phyloP scores from a whole-genome alignment of 2,329 filamentous ascomycete genomes.

The Coniella vitis region DNA sequence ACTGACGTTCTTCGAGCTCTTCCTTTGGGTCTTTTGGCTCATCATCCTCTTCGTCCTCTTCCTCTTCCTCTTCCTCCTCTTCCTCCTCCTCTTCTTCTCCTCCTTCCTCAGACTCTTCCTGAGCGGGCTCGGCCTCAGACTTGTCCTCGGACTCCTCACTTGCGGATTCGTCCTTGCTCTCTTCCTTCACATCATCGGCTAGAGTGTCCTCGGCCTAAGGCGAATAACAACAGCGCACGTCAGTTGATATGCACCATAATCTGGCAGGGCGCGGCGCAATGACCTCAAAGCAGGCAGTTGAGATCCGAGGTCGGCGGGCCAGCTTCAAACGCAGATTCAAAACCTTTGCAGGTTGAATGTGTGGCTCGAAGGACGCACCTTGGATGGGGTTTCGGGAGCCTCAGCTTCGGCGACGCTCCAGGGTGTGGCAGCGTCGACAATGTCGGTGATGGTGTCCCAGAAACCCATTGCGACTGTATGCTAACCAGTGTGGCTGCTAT shows the following conservation, averaged over 20 bases:
- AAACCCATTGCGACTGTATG: slow-evolving; percentile 51
- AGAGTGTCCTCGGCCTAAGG: slow-evolving; percentile 31
- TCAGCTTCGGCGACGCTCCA: slow-evolving; percentile 60
- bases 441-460: slow-evolving; percentile 58
- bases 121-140: slow-evolving; percentile 31
- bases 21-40: slow-evolving; percentile 83
- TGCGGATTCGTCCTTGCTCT: slow-evolving; percentile 23
- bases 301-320: background rate
- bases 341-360: background rate
- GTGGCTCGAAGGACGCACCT: slow-evolving; percentile 29
- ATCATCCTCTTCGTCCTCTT: slow-evolving; percentile 77
- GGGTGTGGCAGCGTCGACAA: slow-evolving; percentile 58
- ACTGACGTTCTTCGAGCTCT: slow-evolving; percentile 84
- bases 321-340: too few relatives aligned
- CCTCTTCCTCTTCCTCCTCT: slow-evolving; percentile 64
- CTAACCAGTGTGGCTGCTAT: slow-evolving; percentile 29
- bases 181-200: slow-evolving; percentile 24
- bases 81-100: slow-evolving; percentile 53
- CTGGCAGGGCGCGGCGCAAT: background rate
- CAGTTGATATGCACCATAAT: background rate
- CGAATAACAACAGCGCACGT: background rate
- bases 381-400: slow-evolving; percentile 52
- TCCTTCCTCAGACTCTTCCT: slow-evolving; percentile 39
- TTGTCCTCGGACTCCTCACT: slow-evolving; percentile 46
- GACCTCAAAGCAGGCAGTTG: background rate